Conservation (phyloP, 495 filamentous ascomycete species). For the Immersiella caudata region DNA sequence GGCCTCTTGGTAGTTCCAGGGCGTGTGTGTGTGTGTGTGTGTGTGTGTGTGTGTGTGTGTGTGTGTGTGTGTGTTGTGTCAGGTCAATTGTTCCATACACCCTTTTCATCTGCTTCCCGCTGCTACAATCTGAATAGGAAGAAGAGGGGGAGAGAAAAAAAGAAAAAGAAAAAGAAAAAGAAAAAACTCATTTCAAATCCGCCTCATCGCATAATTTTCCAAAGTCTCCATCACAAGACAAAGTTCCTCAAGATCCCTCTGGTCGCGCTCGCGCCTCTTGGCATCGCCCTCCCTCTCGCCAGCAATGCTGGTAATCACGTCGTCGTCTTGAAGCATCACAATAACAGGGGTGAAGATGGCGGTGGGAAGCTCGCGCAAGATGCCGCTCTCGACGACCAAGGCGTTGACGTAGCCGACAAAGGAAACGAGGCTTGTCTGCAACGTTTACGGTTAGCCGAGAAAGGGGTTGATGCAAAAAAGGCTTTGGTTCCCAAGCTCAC, state of each 20-base stretch:
- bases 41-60: no score
- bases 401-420: constrained; percentile 21
- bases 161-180: no score
- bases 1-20: no score
- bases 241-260: constrained; percentile 10
- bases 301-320: constrained; percentile 8
- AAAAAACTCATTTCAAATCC: neutral
- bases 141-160: no score
- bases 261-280: constrained; percentile 4
- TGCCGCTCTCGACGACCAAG: constrained; percentile 15
- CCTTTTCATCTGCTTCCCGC: no score
- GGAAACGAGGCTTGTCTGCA: constrained; percentile 11
- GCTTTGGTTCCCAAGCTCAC: no score
- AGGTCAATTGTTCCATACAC: no score
- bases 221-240: constrained; percentile 8
- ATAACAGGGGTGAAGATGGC: constrained; percentile 5
- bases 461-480: neutral
- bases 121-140: no score
- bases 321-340: neutral
- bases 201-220: neutral
- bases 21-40: no score
- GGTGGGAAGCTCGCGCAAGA: constrained; percentile 15
- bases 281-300: constrained; percentile 11
- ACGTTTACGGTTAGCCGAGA: no score
- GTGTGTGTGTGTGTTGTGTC: no score